A percentile compares a stretch with the other conserved stretches of the same genome.
phyloP scores from a whole-genome alignment of 805 yeast species.

The Wickerhamomyces strasburgensis region DNA sequence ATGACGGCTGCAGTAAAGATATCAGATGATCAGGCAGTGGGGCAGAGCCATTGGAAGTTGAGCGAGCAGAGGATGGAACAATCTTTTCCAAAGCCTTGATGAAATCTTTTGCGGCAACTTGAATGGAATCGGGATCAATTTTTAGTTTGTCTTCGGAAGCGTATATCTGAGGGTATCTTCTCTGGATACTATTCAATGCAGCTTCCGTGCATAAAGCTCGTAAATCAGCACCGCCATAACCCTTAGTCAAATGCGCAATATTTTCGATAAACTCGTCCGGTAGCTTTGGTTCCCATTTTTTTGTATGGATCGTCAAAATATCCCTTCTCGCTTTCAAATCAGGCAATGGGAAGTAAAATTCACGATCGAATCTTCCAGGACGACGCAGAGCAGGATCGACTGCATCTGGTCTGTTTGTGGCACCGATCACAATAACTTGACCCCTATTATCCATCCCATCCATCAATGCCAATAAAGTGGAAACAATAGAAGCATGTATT shows the following conservation, averaged over 20 bases:
- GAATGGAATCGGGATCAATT: slow-evolving; percentile 66
- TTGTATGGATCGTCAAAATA: slow-evolving; percentile 81
- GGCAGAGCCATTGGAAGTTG: slow-evolving; percentile 64
- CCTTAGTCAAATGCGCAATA: slow-evolving; percentile 80
- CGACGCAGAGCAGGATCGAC: slow-evolving; percentile 97
- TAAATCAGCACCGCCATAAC: slow-evolving; percentile 97
- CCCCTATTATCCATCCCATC: slow-evolving; percentile 99
- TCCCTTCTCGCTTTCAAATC: slow-evolving; percentile 72
- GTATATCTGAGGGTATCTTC: slow-evolving; percentile 92
- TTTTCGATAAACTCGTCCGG: slow-evolving; percentile 51
- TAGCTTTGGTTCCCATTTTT: slow-evolving; percentile 80
- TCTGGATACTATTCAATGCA: slow-evolving; percentile 85
- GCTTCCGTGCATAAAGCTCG: slow-evolving; percentile 95
- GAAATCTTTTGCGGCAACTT: slow-evolving; percentile 78
- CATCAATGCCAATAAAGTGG: slow-evolving; percentile 92
- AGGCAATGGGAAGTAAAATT: slow-evolving; percentile 93
- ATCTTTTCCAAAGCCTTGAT: slow-evolving; percentile 80
- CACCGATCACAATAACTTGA: slow-evolving; percentile 96
- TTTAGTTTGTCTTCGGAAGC: slow-evolving; percentile 63
- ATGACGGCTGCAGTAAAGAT: slow-evolving; percentile 54
- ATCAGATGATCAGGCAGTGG: slow-evolving; percentile 73
- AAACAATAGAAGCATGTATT: slow-evolving; percentile 95
- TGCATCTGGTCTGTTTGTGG: slow-evolving; percentile 96
- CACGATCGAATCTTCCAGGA: slow-evolving; percentile 96
- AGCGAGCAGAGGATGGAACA: slow-evolving; percentile 88